phyloP scores from a whole-genome alignment of 2,329 filamentous ascomycete genomes.

The Ophiosphaerella narmari region DNA sequence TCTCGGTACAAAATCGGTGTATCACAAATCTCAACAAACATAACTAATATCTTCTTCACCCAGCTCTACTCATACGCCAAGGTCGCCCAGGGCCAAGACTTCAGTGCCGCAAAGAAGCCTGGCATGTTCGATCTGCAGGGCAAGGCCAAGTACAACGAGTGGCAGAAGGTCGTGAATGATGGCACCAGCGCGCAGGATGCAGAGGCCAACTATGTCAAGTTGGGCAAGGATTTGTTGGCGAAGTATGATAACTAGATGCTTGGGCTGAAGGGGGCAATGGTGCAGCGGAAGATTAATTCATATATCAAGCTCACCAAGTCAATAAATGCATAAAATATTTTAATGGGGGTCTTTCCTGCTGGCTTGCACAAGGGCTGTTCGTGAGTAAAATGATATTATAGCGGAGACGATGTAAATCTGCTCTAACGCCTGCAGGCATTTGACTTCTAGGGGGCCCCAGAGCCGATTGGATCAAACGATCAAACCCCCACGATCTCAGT shows the following conservation, averaged over 20 bases:
- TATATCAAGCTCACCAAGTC: not conserved
- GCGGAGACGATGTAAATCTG: too few relatives aligned
- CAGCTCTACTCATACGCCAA: constrained; percentile 60
- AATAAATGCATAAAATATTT: not conserved
- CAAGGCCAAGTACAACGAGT: constrained; percentile 80
- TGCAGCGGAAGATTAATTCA: not conserved
- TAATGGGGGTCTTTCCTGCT: too few relatives aligned
- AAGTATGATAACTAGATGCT: constrained; percentile 63
- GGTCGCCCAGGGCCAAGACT: constrained; percentile 45
- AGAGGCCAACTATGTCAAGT: constrained; percentile 74
- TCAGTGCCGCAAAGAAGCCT: constrained; percentile 54
- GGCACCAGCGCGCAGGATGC: constrained; percentile 67
- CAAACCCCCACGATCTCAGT: too few relatives aligned
- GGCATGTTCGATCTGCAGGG: constrained; percentile 73
- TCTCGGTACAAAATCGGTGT: not conserved
- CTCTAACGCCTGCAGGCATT: too few relatives aligned
- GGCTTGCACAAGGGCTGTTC: too few relatives aligned
- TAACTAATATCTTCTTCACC: constrained; percentile 1
- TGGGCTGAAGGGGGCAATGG: not conserved
- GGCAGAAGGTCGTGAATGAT: constrained; percentile 72
- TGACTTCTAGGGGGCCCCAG: too few relatives aligned
- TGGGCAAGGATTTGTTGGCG: constrained; percentile 73
- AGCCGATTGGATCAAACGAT: too few relatives aligned
- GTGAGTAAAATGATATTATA: too few relatives aligned
- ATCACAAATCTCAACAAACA: not conserved